A percentile compares a stretch with the other conserved stretches of the same genome.
phyloP scores from a whole-genome alignment of 164 flowering plant species.

The Platanus orientalis region DNA sequence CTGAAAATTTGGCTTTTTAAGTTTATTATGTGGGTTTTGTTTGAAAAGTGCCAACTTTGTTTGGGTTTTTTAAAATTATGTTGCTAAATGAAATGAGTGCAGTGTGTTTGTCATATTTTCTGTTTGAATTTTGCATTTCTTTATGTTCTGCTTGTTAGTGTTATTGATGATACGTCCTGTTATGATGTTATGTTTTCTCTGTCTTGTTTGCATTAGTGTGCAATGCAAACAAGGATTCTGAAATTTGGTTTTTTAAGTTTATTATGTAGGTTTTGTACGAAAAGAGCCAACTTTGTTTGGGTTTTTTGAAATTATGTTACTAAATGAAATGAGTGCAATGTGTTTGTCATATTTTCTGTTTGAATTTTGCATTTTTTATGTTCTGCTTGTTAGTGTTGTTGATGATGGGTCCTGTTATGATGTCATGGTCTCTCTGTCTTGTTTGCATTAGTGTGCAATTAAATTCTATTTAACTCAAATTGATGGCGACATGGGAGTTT shows the following conservation, averaged over 20 bases:
- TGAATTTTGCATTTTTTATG: background rate
- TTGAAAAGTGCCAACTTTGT: background rate
- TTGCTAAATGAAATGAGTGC: conserved; percentile 1
- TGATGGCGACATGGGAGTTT: too few relatives aligned
- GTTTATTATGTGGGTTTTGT: conserved; percentile 2
- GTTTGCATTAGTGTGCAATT: too few relatives aligned
- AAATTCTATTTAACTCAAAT: too few relatives aligned
- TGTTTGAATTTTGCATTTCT: background rate
- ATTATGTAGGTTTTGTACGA: too few relatives aligned
- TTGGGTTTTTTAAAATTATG: background rate
- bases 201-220: background rate
- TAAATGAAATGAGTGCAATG: background rate
- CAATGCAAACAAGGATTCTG: too few relatives aligned
- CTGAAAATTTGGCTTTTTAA: background rate
- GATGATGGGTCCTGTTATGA: background rate
- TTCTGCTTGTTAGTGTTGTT: background rate
- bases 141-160: background rate
- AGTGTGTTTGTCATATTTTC: background rate
- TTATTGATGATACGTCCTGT: background rate
- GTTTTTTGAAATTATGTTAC: too few relatives aligned
- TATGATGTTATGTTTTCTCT: background rate
- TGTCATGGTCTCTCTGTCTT: background rate
- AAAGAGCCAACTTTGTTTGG: background rate
- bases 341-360: background rate
- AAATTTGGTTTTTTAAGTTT: too few relatives aligned